Evolutionary conservation across 495 filamentous ascomycete genomes (phyloP), one percentile per base, ranked within the genome.

Genomic region (Penicillium psychrofluorescens): DNA sequence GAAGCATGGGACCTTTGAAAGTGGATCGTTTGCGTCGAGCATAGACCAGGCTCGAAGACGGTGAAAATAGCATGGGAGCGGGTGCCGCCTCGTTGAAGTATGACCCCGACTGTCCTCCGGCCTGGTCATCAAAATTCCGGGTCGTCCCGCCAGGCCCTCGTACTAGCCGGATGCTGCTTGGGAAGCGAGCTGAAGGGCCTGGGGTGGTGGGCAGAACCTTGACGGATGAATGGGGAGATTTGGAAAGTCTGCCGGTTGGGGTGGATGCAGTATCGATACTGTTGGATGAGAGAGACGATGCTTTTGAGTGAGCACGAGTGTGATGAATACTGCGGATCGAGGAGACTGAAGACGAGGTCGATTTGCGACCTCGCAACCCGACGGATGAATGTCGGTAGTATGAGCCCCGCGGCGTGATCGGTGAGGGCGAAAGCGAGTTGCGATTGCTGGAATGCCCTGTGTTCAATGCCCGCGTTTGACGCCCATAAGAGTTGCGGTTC

Each of bases 181-280:
- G 92, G 57, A 96, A 95, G 13, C 64, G 67, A 11, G 80, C 65
- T 8, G 79, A 76, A 7, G 77, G 65, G 2, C 86, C 94, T 0
- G 92, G 92, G 0, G 92, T 97, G 0, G 91, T 86, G 2, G 92
- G 92, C 4, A 97, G 78, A 11, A 97, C 86, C 67, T 97, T 97
- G 58, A 95, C 81, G 1, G 90, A 95, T 41, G 83, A 76, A 61
- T 95, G 88, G 4, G 92, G 92, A 16, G 84, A 88, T 16, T 83
- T 82, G 11, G 76, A 73, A 34, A 76, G 61, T 33, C 78, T 80
- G 35, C 75, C 81, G 55, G 78, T 92, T 51, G 73, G 83, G 45
- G 78, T 77, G 12, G 80, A 80, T 4, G 74, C 80, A 6, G 77
- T 84, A 14, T 82, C 75, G 11, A 84, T 78, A 41, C 81, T 82